A percentile compares a stretch with the other conserved stretches of the same genome.
Conservation (phyloP, 345 rosid species). For the Hibiscus tridactylites region DNA sequence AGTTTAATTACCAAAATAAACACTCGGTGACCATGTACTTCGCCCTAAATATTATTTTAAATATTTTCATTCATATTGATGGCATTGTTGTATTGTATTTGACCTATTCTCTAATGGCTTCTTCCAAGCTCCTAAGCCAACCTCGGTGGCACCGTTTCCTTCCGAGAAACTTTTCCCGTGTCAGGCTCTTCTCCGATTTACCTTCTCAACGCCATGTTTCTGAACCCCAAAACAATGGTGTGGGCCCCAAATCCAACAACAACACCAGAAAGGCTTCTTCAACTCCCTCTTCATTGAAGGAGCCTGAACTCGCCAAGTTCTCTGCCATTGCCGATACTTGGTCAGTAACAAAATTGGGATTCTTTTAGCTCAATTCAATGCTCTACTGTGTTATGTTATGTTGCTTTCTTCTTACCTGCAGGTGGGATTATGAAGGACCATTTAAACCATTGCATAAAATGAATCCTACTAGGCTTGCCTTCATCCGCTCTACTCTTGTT, state of each 20-base stretch:
- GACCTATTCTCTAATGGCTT: constrained; percentile 7
- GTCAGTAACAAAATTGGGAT: constrained; percentile 21
- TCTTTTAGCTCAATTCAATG: not conserved
- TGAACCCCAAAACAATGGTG: not conserved
- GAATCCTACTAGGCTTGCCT: constrained; percentile 88
- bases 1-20: no score
- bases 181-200: constrained; percentile 25
- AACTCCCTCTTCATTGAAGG: constrained; percentile 48
- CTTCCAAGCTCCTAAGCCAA: constrained; percentile 26
- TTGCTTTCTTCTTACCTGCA: constrained; percentile 11
- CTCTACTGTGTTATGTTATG: not conserved
- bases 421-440: constrained; percentile 95
- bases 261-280: constrained; percentile 9
- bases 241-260: constrained; percentile 7
- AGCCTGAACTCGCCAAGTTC: constrained; percentile 71
- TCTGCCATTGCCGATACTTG: constrained; percentile 75
- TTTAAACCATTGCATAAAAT: constrained; percentile 76
- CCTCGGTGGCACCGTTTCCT: constrained; percentile 10
- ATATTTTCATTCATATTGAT: no score
- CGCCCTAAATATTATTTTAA: no score
- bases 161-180: constrained; percentile 12
- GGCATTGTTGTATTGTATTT: no score
- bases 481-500: constrained; percentile 79
- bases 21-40: no score
- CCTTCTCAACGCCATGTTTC: constrained; percentile 13